Evolutionary conservation across 1,284 basidiomycete genomes (phyloP).

Genomic region (Ceratobasidium papillatum): DNA sequence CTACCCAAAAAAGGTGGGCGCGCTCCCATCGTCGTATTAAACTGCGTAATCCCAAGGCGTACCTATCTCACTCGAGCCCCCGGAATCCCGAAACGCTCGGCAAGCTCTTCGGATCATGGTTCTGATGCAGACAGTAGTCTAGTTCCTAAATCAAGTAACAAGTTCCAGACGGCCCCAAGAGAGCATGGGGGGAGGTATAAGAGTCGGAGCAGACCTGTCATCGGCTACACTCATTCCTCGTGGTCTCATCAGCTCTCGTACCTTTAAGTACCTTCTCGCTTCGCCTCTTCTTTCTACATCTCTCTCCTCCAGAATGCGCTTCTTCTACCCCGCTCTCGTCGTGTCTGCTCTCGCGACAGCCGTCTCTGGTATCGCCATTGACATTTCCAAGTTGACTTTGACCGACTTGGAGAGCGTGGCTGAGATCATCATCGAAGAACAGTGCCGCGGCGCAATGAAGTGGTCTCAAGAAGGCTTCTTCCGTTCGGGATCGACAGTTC

Average conservation of each 20-base stretch:
- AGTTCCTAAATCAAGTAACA: conserved; percentile 20
- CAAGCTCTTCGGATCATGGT: conserved; percentile 25
- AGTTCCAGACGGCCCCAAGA: background rate
- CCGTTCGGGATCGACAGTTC: conserved; percentile 25
- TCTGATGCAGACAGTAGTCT: background rate
- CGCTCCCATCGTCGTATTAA: background rate
- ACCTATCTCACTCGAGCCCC: conserved; percentile 35
- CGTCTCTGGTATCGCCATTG: conserved; percentile 1
- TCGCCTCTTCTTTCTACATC: background rate
- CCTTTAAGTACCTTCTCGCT: conserved; percentile 5
- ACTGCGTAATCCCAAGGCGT: background rate
- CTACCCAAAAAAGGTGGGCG: background rate
- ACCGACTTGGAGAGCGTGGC: background rate
- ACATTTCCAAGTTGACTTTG: background rate
- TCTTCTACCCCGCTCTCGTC: conserved; percentile 19
- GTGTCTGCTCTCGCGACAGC: conserved; percentile 5
- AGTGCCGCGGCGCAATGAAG: conserved; percentile 5
- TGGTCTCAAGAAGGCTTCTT: conserved; percentile 23
- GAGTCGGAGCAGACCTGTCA: background rate
- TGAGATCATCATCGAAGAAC: conserved; percentile 24
- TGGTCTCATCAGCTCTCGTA: conserved; percentile 5
- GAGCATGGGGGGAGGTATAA: background rate
- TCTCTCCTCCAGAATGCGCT: conserved; percentile 26
- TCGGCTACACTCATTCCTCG: conserved; percentile 23
- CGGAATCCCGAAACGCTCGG: conserved; percentile 21